Conservation (phyloP, 2,329 filamentous ascomycete genomes). For the Nannizziopsis barbatae region DNA sequence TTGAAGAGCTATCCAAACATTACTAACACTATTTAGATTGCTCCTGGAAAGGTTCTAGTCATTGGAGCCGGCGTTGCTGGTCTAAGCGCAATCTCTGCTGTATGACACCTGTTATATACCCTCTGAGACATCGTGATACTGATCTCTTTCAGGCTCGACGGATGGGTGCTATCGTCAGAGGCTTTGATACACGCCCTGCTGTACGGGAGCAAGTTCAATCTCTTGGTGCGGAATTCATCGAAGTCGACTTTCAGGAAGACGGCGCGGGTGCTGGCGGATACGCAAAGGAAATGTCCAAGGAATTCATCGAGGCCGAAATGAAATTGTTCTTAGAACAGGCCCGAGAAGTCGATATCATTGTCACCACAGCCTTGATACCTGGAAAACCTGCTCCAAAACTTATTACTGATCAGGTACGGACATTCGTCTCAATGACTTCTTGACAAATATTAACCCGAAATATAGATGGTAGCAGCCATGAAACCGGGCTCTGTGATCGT, state of each 20-base stretch:
- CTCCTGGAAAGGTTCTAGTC: slow-evolving; percentile 78
- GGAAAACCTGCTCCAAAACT: slow-evolving; percentile 72
- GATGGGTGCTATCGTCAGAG: slow-evolving; percentile 78
- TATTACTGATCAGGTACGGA: slow-evolving; percentile 55
- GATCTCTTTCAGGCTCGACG: slow-evolving; percentile 49
- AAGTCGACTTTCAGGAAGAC: slow-evolving; percentile 75
- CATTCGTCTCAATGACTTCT: not conserved
- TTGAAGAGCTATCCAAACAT: not conserved
- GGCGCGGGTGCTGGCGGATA: slow-evolving; percentile 77
- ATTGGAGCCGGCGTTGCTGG: slow-evolving; percentile 86
- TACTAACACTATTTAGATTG: slow-evolving; percentile 43
- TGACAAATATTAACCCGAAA: not conserved
- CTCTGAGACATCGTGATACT: not conserved
- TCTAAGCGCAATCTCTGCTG: slow-evolving; percentile 73
- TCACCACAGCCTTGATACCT: slow-evolving; percentile 85
- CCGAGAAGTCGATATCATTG: slow-evolving; percentile 79
- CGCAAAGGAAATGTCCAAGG: slow-evolving; percentile 87
- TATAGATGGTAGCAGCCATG: slow-evolving; percentile 66
- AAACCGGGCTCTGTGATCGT: slow-evolving; percentile 82
- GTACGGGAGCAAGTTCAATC: slow-evolving; percentile 84
- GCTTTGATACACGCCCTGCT: slow-evolving; percentile 82
- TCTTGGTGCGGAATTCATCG: slow-evolving; percentile 77
- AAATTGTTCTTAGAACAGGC: slow-evolving; percentile 81
- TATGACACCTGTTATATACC: slow-evolving; percentile 24
- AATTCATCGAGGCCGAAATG: slow-evolving; percentile 88